Evolutionary conservation across 352 stramenopile genomes (phyloP), one percentile per base, ranked within the genome.

Genomic region (Phytophthora crassamura): DNA sequence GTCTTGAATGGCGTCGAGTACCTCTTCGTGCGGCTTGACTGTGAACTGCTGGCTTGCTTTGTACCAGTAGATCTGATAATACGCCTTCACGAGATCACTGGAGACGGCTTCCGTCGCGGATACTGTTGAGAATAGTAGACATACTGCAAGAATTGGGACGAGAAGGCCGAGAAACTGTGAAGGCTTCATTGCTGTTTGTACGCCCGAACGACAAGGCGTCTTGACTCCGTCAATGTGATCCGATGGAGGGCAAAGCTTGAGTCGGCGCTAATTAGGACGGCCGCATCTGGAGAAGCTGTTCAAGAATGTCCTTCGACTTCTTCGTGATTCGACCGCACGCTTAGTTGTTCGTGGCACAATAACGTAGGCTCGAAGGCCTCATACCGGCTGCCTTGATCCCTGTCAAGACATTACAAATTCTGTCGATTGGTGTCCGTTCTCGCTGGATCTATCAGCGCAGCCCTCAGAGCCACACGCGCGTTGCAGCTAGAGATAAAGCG

Each of bases 51-150:
- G 28, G 10, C 8, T 61, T 38, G 15, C 38, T 51, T 51, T 32
- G 9, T 62, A 52, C 25, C 40, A 56, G 57, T 66, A 71, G 28
- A 64, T 61, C 5, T 73, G 46, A 34, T 74, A 71, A 47, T 74
- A 77, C 10, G 36, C 36, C 16, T 18, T 34, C 58, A 70, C 68
- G 25, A 73, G 63, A 47, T 73, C 64, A 9, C 33, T 69, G 2
- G 64, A 63, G 10, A 0, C 20, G 4, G 16, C 30, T 25, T 48
- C 22, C 25, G 15, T 30, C 6, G 43, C 47, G 34, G 39, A 28
- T 18, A 47, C 22, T 7, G 7, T 43, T 8, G 8, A 35, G 11
- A 50, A 12, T 16, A 47, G 6, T 11, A 45, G 28, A 14, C 34
- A 10, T n/a, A 52, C 39, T n/a, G 16, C 30, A 25, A 53, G 15